Base-by-base conservation (phyloP, 371 early-diverging fungal species). In the Batkoa obscura region DNA sequence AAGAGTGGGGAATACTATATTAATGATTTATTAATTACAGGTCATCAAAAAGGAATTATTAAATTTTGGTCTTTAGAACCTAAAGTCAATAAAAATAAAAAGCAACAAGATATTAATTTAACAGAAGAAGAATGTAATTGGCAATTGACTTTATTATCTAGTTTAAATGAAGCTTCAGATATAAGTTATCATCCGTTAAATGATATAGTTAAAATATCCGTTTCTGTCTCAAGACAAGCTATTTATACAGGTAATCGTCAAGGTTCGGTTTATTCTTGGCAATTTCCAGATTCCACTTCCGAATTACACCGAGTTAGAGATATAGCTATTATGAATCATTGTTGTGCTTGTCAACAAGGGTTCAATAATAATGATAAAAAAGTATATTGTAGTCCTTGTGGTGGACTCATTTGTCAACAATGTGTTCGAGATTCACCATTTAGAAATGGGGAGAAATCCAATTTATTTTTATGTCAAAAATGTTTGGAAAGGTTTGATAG, bases 221-320 rank as follows among this genome's bases (percentile, higher is more conserved):
- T 38, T 37, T 46, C 43, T 51, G 67, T 67, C 59, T 60, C 72
- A 13, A 72, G 68, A 50, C 66, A 76, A 41, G 75, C 74, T 1
- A 59, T 86, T 17, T 68, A 80, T 23, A 71, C 73, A 23, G 84
- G 85, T 3, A 81, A 79, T 61, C 64, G 68, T 10, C 57, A 62
- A 0, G 86, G 84, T 0, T 67, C 74, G 17, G 69, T 86, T 2
- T 66, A 70, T 60, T 57, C 76, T 0, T 86, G 76, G 71, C 75
- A 76, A 1, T 56, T 83, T 9, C 83, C 84, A 0, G 84, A 86
- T 58, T 76, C 78, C 10, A 73, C 75, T 23, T 78, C 78, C 32
- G 77, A 79, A 4, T 64, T 72, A 5, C 84, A 86, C 59, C 78
- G 68, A 5, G 47, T 30, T 46, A n/a, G n/a, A n/a, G n/a, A n/a